Conservation (phyloP, 164 flowering plant species). For the Warburgia ugandensis region DNA sequence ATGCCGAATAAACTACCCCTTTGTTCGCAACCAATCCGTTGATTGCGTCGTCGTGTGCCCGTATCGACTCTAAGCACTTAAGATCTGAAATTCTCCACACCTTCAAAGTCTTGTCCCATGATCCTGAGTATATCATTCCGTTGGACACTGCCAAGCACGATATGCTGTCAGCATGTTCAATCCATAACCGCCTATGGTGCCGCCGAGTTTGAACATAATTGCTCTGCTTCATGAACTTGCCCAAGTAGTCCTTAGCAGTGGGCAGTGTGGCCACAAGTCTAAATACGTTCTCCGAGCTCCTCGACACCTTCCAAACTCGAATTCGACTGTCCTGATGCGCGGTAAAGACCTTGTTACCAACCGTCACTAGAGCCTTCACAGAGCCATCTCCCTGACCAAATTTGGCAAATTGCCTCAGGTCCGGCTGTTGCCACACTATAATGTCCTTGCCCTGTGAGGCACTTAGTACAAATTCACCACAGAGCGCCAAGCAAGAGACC, state of each 20-base stretch:
- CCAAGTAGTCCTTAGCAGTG: constrained; percentile 75
- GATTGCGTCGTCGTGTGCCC: constrained; percentile 91
- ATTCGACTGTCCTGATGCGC: constrained; percentile 91
- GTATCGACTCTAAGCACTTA: constrained; percentile 81
- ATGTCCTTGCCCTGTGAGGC: constrained; percentile 93
- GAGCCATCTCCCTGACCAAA: constrained; percentile 91
- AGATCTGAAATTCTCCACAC: constrained; percentile 90
- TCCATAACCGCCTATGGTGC: constrained; percentile 71
- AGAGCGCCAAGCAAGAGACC: constrained; percentile 75
- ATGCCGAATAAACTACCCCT: constrained; percentile 69
- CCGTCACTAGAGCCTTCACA: constrained; percentile 69
- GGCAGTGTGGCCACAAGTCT: constrained; percentile 68
- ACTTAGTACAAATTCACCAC: constrained; percentile 88
- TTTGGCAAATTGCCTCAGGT: constrained; percentile 60
- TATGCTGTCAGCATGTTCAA: constrained; percentile 92
- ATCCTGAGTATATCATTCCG: constrained; percentile 85
- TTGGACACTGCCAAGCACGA: constrained; percentile 63
- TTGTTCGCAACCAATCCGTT: constrained; percentile 50
- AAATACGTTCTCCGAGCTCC: constrained; percentile 68
- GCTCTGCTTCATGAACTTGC: constrained; percentile 82
- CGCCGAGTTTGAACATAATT: constrained; percentile 83
- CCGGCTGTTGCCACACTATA: constrained; percentile 97
- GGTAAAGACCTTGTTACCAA: constrained; percentile 74
- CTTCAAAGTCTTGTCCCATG: constrained; percentile 92
- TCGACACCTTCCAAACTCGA: constrained; percentile 84